Conservation (phyloP, 106 monocot species). For the Posidonia australis region DNA sequence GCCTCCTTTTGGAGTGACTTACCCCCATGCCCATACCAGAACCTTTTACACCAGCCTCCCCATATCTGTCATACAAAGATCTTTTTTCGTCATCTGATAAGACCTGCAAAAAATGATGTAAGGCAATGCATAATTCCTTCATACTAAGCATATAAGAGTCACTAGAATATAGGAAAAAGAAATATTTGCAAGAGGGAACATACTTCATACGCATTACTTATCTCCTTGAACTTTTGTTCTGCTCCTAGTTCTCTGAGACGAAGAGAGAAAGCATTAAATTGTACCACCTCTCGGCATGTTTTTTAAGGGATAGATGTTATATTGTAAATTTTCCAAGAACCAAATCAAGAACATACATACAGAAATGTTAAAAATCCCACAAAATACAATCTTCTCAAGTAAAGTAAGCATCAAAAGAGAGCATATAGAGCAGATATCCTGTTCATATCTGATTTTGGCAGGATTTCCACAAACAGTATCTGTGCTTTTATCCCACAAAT, state of each 20-base stretch:
- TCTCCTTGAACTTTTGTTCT: slow-evolving; percentile 94
- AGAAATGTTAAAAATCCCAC: no score
- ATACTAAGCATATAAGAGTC: background rate
- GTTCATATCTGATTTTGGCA: no score
- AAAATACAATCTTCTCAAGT: no score
- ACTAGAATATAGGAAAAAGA: background rate
- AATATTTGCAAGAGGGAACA: background rate
- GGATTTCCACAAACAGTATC: no score
- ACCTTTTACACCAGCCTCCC: slow-evolving; percentile 97
- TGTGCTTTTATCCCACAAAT: no score
- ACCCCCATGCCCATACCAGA: slow-evolving; percentile 87
- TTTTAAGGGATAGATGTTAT: no score
- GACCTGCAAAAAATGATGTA: slow-evolving; percentile 39
- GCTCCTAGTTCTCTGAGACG: slow-evolving; percentile 69
- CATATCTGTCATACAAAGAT: slow-evolving; percentile 82
- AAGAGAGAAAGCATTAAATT: background rate
- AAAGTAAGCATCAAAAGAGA: no score
- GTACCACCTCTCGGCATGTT: slow-evolving; percentile 1
- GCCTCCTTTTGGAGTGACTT: slow-evolving; percentile 17
- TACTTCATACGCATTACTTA: slow-evolving; percentile 98
- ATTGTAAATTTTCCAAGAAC: no score
- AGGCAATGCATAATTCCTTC: background rate
- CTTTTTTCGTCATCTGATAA: slow-evolving; percentile 93
- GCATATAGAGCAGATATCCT: no score
- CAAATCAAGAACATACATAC: no score